Evolutionary conservation across 2,329 filamentous ascomycete genomes (phyloP).

Genomic region (Bipolaris gigantea): DNA sequence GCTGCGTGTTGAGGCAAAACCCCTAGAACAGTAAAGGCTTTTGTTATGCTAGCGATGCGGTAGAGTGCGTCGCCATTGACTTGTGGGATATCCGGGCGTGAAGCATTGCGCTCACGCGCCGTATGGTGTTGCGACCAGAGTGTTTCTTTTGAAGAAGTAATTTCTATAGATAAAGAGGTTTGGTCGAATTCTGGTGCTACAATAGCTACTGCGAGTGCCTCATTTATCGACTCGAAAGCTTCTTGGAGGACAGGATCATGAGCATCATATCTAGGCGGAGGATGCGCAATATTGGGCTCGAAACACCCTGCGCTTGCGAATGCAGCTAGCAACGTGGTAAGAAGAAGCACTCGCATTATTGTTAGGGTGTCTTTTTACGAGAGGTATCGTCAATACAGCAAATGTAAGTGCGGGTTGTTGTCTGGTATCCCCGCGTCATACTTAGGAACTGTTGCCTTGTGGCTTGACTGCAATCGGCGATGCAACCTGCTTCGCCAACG

Average conservation of each 20-base stretch:
- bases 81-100: conserved; percentile 40
- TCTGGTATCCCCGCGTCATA: too few species aligned
- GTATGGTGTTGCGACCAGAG: conserved; percentile 47
- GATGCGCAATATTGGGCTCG: conserved; percentile 45
- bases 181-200: conserved; percentile 35
- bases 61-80: conserved; percentile 48
- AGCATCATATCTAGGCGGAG: conserved; percentile 37
- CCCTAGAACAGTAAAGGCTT: conserved; percentile 40
- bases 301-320: conserved; percentile 35
- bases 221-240: conserved; percentile 37
- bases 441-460: too few species aligned
- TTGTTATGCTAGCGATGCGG: conserved; percentile 46
- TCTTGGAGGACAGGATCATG: conserved; percentile 32
- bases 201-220: conserved; percentile 27
- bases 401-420: too few species aligned
- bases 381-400: too few species aligned
- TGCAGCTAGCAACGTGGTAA: conserved; percentile 11
- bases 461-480: too few species aligned
- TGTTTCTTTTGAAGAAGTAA: conserved; percentile 45
- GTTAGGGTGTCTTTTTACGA: too few species aligned
- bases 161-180: conserved; percentile 47
- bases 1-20: conserved; percentile 39
- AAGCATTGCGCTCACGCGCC: conserved; percentile 40
- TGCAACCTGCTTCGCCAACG: too few species aligned
- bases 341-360: conserved; percentile 11